Base-by-base conservation (phyloP, 1,139 yeast species). In the Debaryomycetaceae sp. region DNA sequence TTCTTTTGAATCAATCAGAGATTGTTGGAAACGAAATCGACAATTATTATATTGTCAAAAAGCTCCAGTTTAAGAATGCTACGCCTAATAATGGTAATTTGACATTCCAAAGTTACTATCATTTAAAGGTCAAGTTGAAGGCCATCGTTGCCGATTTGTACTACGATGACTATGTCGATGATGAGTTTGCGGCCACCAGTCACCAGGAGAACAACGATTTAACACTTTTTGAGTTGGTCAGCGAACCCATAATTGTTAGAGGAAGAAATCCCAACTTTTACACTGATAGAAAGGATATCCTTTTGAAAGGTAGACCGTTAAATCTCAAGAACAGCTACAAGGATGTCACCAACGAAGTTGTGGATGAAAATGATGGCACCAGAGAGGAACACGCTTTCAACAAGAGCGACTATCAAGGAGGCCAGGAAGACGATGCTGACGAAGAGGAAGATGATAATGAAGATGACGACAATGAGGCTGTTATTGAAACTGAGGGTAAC, bases 241-340 rank as follows among this genome's bases (percentile, higher is more conserved):
- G 76, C 55, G 72, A 72, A 33, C 85, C 85, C 1, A 77, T 82
- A 5, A 79, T 81, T 31, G 87, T 82, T 4, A 63, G 88, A 48
- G 88, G 87, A 4, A 63, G 87, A 47, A 83, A 82, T 53, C 87
- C 88, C 3, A 71, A 81, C 24, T 83, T 83, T 53, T 82, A 82
- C 54, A 72, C 76, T 24, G 82, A 80, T 48, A 63, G 83, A 46
- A 76, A 77, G 39, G 84, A 81, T 54, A 60, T 80, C 24, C 54
- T 72, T 44, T 68, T 72, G 22, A 65, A 63, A 46, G 62, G 65
- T 3, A 55, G 72, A 45, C 46, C 60, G 11, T 54, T 59, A 7
- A 53, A 47, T 30, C 50, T 54, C 33, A 57, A 51, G 42, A 49
- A 55, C 22, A 60, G 70, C 39, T 67, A 56, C 49, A 49, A 49